Conservation (phyloP, 192 early-diverging fungal species). For the Backusella liffmaniae region DNA sequence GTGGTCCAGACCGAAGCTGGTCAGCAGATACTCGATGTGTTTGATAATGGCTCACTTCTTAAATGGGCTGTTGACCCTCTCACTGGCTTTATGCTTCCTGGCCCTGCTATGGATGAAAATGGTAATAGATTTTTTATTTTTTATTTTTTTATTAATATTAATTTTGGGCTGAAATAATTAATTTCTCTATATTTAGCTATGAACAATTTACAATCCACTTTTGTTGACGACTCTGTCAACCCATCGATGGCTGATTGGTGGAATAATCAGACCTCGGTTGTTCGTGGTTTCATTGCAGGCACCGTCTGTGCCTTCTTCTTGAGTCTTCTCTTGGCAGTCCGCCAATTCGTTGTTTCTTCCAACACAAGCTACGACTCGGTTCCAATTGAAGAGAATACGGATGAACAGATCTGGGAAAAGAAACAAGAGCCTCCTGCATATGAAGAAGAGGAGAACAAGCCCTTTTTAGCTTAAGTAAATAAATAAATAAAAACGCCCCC, state of each 20-base stretch:
- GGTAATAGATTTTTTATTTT: not conserved
- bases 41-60: conserved; percentile 39
- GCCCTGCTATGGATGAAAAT: not conserved
- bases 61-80: conserved; percentile 43
- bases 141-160: not conserved
- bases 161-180: not conserved
- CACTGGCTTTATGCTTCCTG: conserved; percentile 32
- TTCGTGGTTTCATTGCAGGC: conserved; percentile 24
- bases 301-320: conserved; percentile 27
- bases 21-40: conserved; percentile 58
- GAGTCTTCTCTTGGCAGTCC: conserved; percentile 21
- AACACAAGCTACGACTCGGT: conserved; percentile 15
- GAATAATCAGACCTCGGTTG: conserved; percentile 20
- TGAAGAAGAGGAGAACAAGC: conserved; percentile 19
- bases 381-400: not conserved
- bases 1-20: conserved; percentile 51
- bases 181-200: conserved; percentile 9
- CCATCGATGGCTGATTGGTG: conserved; percentile 31
- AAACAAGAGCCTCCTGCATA: conserved; percentile 20
- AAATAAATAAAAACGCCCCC: not conserved
- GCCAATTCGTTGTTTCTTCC: conserved; percentile 20
- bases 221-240: not conserved
- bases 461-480: conserved; percentile 18
- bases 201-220: conserved; percentile 2
- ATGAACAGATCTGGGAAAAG: conserved; percentile 8